These are phyloP conservation scores for Pouteria campechiana DNA, from an alignment of 179 eudicot genomes.

Conservation along the genomic window DNA sequence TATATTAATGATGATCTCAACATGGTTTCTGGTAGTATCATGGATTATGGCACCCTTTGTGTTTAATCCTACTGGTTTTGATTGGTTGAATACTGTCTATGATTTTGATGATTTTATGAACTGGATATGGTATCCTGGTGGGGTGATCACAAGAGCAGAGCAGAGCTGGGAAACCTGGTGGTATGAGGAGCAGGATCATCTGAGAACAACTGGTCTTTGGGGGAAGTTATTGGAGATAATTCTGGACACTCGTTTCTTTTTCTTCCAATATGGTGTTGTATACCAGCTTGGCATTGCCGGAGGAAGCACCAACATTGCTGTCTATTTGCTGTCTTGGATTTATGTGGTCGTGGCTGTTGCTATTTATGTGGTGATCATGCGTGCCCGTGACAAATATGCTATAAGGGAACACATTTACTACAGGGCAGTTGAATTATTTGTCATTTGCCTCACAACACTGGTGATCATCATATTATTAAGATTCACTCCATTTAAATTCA, in stretches of 20 bases:
- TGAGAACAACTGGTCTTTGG: slow-evolving; percentile 86
- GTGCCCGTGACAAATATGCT: slow-evolving; percentile 58
- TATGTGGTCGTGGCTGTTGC: slow-evolving; percentile 44
- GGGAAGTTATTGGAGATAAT: slow-evolving; percentile 81
- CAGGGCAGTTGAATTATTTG: slow-evolving; percentile 64
- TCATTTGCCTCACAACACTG: slow-evolving; percentile 34
- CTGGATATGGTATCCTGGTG: slow-evolving; percentile 81
- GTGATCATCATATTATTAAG: slow-evolving; percentile 44
- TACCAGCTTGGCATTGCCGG: slow-evolving; percentile 56
- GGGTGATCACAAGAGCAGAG: slow-evolving; percentile 76
- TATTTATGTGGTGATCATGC: slow-evolving; percentile 46
- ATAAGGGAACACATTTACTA: slow-evolving; percentile 58
- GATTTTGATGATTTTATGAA: slow-evolving; percentile 72
- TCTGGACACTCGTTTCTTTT: slow-evolving; percentile 84
- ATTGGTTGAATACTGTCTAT: slow-evolving; percentile 90
- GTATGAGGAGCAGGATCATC: slow-evolving; percentile 96
- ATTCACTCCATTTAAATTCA: slow-evolving; percentile 35
- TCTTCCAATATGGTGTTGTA: slow-evolving; percentile 84
- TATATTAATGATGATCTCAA: slow-evolving; percentile 60
- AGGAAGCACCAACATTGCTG: slow-evolving; percentile 40
- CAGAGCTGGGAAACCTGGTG: slow-evolving; percentile 99
- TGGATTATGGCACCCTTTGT: slow-evolving; percentile 91
- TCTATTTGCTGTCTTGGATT: slow-evolving; percentile 86
- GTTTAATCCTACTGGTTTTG: slow-evolving; percentile 93
- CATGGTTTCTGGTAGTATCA: slow-evolving; percentile 86